Base-by-base conservation (phyloP, 129 eudicot species). In the Pulicaria dysenterica region DNA sequence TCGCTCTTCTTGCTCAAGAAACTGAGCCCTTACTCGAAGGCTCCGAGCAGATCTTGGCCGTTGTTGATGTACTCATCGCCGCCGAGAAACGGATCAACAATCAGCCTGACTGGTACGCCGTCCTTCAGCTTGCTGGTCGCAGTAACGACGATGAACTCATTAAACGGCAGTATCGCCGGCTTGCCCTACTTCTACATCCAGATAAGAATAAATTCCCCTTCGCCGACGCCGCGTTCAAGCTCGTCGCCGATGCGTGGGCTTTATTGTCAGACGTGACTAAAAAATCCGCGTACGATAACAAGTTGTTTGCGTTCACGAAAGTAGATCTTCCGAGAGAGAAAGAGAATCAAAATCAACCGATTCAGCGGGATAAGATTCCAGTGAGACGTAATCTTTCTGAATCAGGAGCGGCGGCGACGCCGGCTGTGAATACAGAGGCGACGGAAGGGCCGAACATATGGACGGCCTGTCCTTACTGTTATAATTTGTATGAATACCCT, bases 391-490 rank as follows among this genome's bases (percentile, higher is more conserved):
- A 81, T 81, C 72, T 68, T 17, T 60, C n/a, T 6, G 66, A 63
- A 54, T 60, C 31, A 46, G 73, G 82, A 36, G 75, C 34, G 13
- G 13, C 71, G 7, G 75, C 34, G 13, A 9, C 71, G 7, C n/a
- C 55, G 59, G 58, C 9, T 57, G 13, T 17, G 67, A 48, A n/a
- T 12, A 17, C 37, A 55, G 51, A n/a, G 66, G 55, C 46, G 64
- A 31, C 42, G 56, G 53, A 10, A n/a, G n/a, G 2, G 44, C 39
- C 19, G 60, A 86, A 41, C 41, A 85, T 89, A 55, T 93, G 98
- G 98, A 93, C 92, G 10, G 81, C 85, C 41, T 93, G 98, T 64
- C 98, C 98, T 5, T 89, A 89, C 70, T 93, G 98, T 75, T 87
- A 83, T 69, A 72, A 87, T 17, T 3, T 93, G 74, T 93, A 77